Evolutionary conservation across 2,329 filamentous ascomycete species (phyloP), one percentile per base, ranked within the genome.

Genomic region (Paramyrothecium roridum): DNA sequence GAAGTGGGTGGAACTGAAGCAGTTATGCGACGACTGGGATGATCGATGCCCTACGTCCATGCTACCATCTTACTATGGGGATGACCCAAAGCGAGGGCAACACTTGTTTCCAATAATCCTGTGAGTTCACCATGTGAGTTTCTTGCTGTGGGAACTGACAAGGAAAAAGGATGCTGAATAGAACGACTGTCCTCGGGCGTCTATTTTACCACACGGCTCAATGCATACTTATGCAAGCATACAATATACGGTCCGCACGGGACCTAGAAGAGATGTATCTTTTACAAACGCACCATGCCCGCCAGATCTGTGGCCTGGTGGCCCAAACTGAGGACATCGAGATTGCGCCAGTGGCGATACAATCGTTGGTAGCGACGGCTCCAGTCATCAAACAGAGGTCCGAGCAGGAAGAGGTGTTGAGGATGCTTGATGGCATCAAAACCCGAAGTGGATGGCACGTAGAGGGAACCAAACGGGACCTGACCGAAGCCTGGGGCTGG

Each of bases 141-240:
- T 43, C n/a, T 43, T 6, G n/a, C 16, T 19, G 13, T 43, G 4
- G 13, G 34, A 46, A 54, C 49, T 48, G n/a, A 40, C 33, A 11
- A 3, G 30, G 34, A 4, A 26, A 3, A 45, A 90, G 87, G 91
- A 79, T 96, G 52, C 86, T 93, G 64, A 95, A 95, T 71, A 84
- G 90, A 55, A 83, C 90, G 3, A 90, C 91, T 3, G 87, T 95
- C 33, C 83, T 96, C 23, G 91, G 90, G 3, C 85, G 91, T 49
- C 79, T 97, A 10, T 92, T 96, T 69, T 97, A 96, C 67, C 93
- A 97, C 67, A 95, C 90, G 0, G 87, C 90, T 21, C 88, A 93
- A 73, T 88, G 90, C 59, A 75, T 97, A 34, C 81, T 97, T 6
- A 85, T 89, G 3, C 90, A 93, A 62, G 87, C 87, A 21, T 88